Base-by-base conservation (phyloP, 2,329 filamentous ascomycete species). In the Hortaea werneckii region DNA sequence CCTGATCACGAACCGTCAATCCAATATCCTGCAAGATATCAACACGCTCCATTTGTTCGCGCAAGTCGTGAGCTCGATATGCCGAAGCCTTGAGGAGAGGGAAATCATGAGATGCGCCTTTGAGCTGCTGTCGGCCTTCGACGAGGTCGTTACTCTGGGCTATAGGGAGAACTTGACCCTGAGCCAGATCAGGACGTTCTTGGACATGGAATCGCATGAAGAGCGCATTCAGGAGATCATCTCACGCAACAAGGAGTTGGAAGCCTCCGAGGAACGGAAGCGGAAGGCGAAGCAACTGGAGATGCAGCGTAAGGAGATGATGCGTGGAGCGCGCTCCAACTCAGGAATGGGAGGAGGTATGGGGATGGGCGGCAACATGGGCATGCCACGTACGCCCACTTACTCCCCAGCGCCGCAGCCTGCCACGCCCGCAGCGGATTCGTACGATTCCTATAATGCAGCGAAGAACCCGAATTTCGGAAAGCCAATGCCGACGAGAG, bases 181-280 rank as follows among this genome's bases (percentile, higher is more conserved):
- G 59, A 87, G 82, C 68, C 94, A 98, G 71, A 98, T 98, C 74
- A 95, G 94, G 77, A 95, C 92, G 2, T 98, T 98, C 75, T 69
- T 98, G 57, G 94, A 96, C 64, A 98, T 98, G 92, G 92, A 98
- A 69, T 92, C 85, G 68, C 92, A 98, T 62, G 94, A 98, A 70
- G 92, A 98, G 76, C 82, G 92, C 64, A 96, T 98, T 57, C 92
- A 98, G 68, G 92, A 95, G 65, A 98, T 95, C 53, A 95, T 95
- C 63, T 87, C 56, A 49, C 64, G 94, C 80, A 98, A 98, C 77
- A 98, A 98, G 74, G 94, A 98, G 69, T 76, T 98, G 57, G 92
- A 98, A 69, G 94, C 92, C 7, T 95, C 85, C 45, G 92, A 98
- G 67, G 92, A 98, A 75, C 86, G 94, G 63, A 98, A 98, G 76